A percentile compares a stretch with the other conserved stretches of the same genome.
Evolutionary conservation across 805 yeast species (phyloP).

Genomic region (Metschnikowia kunwiensis): DNA sequence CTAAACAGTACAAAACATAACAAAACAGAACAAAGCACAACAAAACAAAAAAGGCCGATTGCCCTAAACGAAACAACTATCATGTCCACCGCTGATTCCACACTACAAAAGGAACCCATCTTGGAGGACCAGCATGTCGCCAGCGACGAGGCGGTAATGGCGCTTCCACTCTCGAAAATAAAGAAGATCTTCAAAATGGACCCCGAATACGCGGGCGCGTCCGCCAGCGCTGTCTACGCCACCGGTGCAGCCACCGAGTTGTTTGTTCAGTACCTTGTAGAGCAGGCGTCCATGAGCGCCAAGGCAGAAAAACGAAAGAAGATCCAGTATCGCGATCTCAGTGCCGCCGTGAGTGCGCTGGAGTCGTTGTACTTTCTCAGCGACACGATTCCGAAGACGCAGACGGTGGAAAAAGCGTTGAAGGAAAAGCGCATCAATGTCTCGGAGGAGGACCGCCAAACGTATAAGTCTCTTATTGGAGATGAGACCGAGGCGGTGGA

Average conservation of each 20-base stretch:
- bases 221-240: slow-evolving; percentile 70
- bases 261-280: slow-evolving; percentile 66
- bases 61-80: background rate
- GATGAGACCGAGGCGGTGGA: slow-evolving; percentile 9
- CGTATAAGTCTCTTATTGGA: slow-evolving; percentile 5
- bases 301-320: slow-evolving; percentile 65
- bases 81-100: background rate
- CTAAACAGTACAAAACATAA: no score
- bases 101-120: background rate
- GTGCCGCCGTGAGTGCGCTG: slow-evolving; percentile 55
- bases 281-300: slow-evolving; percentile 65
- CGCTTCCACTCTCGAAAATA: slow-evolving; percentile 64
- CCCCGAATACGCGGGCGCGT: slow-evolving; percentile 65
- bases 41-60: background rate
- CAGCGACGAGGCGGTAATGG: slow-evolving; percentile 14
- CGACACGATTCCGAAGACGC: slow-evolving; percentile 65
- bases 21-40: no score
- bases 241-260: slow-evolving; percentile 77
- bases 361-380: slow-evolving; percentile 62
- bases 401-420: slow-evolving; percentile 47
- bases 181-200: slow-evolving; percentile 72
- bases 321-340: slow-evolving; percentile 66
- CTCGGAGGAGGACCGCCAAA: slow-evolving; percentile 13
- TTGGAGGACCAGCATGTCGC: slow-evolving; percentile 10
- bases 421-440: slow-evolving; percentile 37